Percentiles rank a stretch among this genome's conserved stretches.
These are phyloP conservation scores for Eucalyptus tenuipes DNA, from an alignment of 345 rosid species.

Conservation along the genomic window DNA sequence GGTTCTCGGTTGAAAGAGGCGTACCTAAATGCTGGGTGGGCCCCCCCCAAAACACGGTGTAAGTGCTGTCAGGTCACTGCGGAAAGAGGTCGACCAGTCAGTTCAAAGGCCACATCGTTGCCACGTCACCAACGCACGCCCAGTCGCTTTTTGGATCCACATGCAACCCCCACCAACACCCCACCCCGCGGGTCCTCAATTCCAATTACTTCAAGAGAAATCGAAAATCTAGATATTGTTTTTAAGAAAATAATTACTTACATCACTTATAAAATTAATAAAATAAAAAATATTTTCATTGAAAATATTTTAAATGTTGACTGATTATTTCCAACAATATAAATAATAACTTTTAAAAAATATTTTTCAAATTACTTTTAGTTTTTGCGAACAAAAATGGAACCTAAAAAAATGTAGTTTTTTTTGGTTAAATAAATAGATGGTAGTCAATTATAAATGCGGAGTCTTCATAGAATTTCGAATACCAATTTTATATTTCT, in stretches of 20 bases:
- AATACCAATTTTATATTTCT: neutral
- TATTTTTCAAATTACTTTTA: neutral
- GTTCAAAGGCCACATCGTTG: neutral
- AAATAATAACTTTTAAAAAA: neutral
- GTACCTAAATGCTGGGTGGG: neutral
- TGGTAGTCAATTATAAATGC: neutral
- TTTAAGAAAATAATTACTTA: too few relatives aligned
- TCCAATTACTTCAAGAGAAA: neutral
- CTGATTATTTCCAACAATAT: too few relatives aligned
- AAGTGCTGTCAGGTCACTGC: neutral
- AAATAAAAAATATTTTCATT: too few relatives aligned
- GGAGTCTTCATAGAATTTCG: neutral
- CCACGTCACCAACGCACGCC: neutral
- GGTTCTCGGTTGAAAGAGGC: neutral
- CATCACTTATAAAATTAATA: too few relatives aligned
- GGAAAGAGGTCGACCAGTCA: too few relatives aligned
- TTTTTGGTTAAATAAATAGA: neutral
- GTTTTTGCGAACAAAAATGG: rapidly evolving
- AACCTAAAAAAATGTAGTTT: neutral
- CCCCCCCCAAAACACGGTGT: neutral
- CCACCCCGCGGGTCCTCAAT: neutral
- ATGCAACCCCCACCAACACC: neutral
- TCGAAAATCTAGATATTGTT: too few relatives aligned
- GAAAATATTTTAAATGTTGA: too few relatives aligned
- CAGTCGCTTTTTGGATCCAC: neutral